Conservation (phyloP, 108 stramenopile genomes). For the Pseudonitzschia multistriata region DNA sequence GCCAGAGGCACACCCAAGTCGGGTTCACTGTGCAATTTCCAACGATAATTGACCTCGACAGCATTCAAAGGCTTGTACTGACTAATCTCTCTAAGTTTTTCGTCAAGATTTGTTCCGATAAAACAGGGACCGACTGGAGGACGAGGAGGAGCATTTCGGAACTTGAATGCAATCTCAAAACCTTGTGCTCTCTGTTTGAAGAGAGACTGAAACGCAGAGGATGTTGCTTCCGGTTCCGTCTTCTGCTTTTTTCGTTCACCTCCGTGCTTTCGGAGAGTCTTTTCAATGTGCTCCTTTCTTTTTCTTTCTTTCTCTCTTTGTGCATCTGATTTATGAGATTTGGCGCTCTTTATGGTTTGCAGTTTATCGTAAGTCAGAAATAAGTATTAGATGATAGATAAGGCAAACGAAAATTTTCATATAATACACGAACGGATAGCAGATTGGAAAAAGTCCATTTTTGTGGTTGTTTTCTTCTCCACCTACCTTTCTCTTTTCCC, state of each 20-base stretch:
- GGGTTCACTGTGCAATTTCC: constrained; percentile 73
- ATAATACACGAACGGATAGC: neutral
- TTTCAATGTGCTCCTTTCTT: constrained; percentile 66
- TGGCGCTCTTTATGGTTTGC: constrained; percentile 40
- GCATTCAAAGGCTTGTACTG: constrained; percentile 76
- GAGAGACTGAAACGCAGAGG: constrained; percentile 67
- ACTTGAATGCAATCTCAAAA: constrained; percentile 77
- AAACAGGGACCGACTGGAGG: constrained; percentile 89
- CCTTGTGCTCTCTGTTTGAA: constrained; percentile 78
- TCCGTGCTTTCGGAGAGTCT: constrained; percentile 36
- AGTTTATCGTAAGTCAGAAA: neutral
- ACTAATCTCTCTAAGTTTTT: constrained; percentile 58
- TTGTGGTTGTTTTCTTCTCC: too few relatives aligned
- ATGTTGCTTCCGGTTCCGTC: constrained; percentile 23
- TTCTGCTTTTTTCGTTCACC: constrained; percentile 28
- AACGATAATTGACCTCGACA: constrained; percentile 74
- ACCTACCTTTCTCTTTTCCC: constrained; percentile 79
- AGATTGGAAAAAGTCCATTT: neutral
- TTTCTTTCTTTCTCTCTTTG: constrained; percentile 73
- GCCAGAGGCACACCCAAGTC: constrained; percentile 79
- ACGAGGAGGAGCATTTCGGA: constrained; percentile 87
- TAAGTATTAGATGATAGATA: neutral
- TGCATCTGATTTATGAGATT: constrained; percentile 58
- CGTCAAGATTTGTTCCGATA: constrained; percentile 75
- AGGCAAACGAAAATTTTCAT: neutral